These are phyloP conservation scores for Priceomyces fermenticarens DNA, from an alignment of 805 yeast species.

Conservation along the genomic window DNA sequence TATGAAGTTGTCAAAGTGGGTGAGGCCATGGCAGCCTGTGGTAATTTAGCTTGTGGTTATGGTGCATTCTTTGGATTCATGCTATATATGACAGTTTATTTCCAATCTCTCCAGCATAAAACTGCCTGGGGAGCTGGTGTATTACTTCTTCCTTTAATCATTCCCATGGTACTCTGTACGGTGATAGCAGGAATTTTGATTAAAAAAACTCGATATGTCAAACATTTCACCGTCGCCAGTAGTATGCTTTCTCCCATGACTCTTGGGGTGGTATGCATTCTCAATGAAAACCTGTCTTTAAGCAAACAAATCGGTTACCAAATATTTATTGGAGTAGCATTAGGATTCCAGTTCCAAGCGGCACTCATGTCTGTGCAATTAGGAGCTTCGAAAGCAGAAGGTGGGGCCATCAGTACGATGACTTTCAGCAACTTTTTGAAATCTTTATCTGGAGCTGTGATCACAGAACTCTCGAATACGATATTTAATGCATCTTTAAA, in stretches of 20 bases:
- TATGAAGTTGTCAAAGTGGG: constrained; percentile 29
- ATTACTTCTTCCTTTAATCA: constrained; percentile 12
- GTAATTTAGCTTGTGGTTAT: constrained; percentile 23
- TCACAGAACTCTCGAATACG: background rate
- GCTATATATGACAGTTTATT: constrained; percentile 12
- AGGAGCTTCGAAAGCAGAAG: constrained; percentile 48
- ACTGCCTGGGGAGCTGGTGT: constrained; percentile 11
- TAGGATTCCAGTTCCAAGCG: constrained; percentile 49
- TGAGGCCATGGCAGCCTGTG: constrained; percentile 32
- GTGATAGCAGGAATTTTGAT: constrained; percentile 9
- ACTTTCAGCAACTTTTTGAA: constrained; percentile 44
- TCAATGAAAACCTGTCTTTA: constrained; percentile 31
- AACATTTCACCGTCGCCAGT: constrained; percentile 4
- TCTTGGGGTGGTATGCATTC: constrained; percentile 39
- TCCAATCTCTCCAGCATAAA: constrained; percentile 10
- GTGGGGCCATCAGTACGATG: constrained; percentile 47
- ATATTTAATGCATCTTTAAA: background rate
- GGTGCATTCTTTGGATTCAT: constrained; percentile 32
- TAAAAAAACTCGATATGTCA: constrained; percentile 10
- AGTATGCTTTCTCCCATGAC: constrained; percentile 18
- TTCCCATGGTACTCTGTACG: constrained; percentile 9
- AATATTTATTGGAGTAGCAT: constrained; percentile 43
- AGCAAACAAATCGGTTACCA: constrained; percentile 41
- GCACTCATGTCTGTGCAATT: constrained; percentile 43
- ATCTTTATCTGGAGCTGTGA: constrained; percentile 39